Evolutionary conservation across 176 grass and related monocot species (phyloP).

Genomic region (Triticum dicoccoides): DNA sequence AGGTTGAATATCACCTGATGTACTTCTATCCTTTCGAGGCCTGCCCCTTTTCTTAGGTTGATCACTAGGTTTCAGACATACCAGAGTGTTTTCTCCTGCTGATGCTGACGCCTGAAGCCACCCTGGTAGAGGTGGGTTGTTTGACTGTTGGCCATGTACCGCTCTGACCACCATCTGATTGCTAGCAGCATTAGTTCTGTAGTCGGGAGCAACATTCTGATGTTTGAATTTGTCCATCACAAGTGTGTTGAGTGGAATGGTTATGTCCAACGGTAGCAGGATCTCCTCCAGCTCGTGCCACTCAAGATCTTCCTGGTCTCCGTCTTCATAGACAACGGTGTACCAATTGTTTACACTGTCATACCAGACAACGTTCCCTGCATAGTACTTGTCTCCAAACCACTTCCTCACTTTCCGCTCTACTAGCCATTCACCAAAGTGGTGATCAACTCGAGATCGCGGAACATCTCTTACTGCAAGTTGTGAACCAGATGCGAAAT

Average conservation of each 20-base stretch:
- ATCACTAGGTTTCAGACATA: constrained; percentile 23
- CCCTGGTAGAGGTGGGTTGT: neutral
- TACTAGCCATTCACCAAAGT: constrained; percentile 77
- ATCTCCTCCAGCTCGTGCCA: constrained; percentile 80
- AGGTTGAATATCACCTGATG: neutral
- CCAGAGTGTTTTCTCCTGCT: constrained; percentile 4
- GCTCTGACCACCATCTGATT: constrained; percentile 19
- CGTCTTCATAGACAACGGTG: constrained; percentile 73
- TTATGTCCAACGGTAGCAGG: constrained; percentile 76
- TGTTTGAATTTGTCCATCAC: constrained; percentile 48
- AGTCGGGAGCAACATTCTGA: constrained; percentile 25
- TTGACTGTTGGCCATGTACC: constrained; percentile 18
- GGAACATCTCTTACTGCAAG: constrained; percentile 8
- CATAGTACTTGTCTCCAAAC: constrained; percentile 61
- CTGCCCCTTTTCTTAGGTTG: constrained; percentile 51
- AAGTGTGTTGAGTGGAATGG: constrained; percentile 73
- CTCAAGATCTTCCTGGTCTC: constrained; percentile 92
- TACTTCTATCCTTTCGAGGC: constrained; percentile 33
- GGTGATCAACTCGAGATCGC: constrained; percentile 50
- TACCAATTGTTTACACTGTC: constrained; percentile 89
- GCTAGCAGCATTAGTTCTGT: constrained; percentile 14
- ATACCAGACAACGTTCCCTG: constrained; percentile 61
- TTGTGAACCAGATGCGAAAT: constrained; percentile 17
- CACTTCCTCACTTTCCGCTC: constrained; percentile 74
- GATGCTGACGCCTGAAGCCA: constrained; percentile 2